Conservation (phyloP, 2,329 filamentous ascomycete genomes). For the Teratosphaeria zuluensis region DNA sequence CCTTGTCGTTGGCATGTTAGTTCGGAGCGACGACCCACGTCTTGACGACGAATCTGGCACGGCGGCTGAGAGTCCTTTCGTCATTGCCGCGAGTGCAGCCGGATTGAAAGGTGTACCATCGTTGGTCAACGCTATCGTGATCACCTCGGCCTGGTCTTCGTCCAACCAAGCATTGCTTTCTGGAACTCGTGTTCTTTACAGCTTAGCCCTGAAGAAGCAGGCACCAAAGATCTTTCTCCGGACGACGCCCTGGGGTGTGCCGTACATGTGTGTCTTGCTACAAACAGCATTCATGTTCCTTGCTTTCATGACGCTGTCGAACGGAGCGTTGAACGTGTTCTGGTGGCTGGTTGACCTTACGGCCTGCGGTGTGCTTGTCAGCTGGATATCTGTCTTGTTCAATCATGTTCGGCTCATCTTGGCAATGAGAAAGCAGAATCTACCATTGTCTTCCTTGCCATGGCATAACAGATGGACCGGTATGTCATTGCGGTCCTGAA, state of each 20-base stretch:
- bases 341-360: constrained; percentile 56
- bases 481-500: background rate
- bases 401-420: constrained; percentile 17
- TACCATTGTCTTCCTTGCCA: constrained; percentile 14
- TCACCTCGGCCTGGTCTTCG: constrained; percentile 53
- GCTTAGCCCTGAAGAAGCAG: constrained; percentile 52
- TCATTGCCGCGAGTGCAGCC: constrained; percentile 51
- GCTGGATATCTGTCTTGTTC: constrained; percentile 38
- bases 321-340: constrained; percentile 52
- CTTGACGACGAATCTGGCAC: constrained; percentile 19
- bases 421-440: constrained; percentile 17
- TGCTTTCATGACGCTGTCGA: constrained; percentile 18
- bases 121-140: constrained; percentile 58
- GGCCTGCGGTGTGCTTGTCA: constrained; percentile 52
- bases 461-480: constrained; percentile 27
- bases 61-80: constrained; percentile 41
- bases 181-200: constrained; percentile 43
- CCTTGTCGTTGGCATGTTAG: constrained; percentile 29
- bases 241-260: constrained; percentile 40
- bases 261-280: constrained; percentile 28
- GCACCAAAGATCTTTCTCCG: constrained; percentile 46
- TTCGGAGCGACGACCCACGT: constrained; percentile 29
- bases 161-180: constrained; percentile 49
- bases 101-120: constrained; percentile 52
- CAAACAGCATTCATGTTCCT: constrained; percentile 20